phyloP scores from a whole-genome alignment of 1,284 basidiomycete genomes.

The Quambalaria eucalypti region DNA sequence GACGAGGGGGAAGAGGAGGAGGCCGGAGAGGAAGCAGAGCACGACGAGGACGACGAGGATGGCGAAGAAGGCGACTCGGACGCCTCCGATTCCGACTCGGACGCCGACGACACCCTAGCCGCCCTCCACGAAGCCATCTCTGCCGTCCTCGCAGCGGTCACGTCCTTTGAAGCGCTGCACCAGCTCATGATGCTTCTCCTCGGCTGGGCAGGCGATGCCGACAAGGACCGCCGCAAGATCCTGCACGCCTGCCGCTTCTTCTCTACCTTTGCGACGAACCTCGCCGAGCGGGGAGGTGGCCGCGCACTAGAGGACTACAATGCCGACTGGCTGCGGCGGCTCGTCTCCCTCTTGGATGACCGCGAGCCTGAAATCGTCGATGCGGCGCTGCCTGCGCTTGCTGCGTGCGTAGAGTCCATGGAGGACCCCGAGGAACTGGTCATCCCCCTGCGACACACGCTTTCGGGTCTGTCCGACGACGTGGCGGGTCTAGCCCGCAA shows the following conservation, averaged over 20 bases:
- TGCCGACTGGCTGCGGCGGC: constrained; percentile 88
- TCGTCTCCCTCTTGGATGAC: constrained; percentile 79
- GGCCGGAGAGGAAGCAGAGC: not conserved
- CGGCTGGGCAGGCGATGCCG: constrained; percentile 34
- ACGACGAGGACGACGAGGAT: too few relatives aligned
- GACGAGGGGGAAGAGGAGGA: constrained; percentile 22
- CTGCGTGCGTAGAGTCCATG: constrained; percentile 84
- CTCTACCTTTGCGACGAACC: constrained; percentile 1
- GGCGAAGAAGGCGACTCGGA: too few relatives aligned
- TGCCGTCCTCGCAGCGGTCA: constrained; percentile 29
- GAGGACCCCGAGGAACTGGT: constrained; percentile 68
- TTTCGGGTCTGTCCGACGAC: constrained; percentile 54
- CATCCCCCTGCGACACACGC: constrained; percentile 68
- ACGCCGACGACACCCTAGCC: not conserved
- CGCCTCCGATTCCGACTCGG: too few relatives aligned
- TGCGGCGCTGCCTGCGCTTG: constrained; percentile 73
- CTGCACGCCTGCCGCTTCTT: constrained; percentile 12
- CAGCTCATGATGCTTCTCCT: constrained; percentile 43
- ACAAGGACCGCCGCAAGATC: constrained; percentile 16
- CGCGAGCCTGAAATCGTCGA: constrained; percentile 64
- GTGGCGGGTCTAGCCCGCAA: constrained; percentile 66
- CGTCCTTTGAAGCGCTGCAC: constrained; percentile 37
- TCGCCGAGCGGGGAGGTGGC: constrained; percentile 17
- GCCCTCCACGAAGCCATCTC: constrained; percentile 23
- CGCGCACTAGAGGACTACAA: constrained; percentile 55